Conservation (phyloP, 495 filamentous ascomycete species). For the Penicillium goetzii region DNA sequence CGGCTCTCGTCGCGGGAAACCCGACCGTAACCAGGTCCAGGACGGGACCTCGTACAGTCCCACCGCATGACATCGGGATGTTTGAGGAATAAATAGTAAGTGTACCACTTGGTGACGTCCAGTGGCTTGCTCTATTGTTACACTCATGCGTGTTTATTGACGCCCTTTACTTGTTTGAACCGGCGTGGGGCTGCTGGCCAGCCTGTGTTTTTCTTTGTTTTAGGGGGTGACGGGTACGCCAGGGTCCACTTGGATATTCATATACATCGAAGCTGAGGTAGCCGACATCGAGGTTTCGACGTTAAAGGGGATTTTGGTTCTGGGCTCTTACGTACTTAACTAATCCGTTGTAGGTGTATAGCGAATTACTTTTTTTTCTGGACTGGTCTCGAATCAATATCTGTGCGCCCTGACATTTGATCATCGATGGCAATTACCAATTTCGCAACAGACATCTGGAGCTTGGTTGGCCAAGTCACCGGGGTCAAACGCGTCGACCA, state of each 20-base stretch:
- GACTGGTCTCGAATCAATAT: not conserved
- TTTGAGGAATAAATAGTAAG: slow-evolving; percentile 13
- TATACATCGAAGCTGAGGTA: not conserved
- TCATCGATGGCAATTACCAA: not conserved
- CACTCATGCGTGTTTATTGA: slow-evolving; percentile 21
- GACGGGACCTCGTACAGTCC: not conserved
- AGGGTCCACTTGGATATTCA: slow-evolving; percentile 18
- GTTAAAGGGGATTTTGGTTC: not conserved
- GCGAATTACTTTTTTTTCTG: no score
- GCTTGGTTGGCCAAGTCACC: not conserved
- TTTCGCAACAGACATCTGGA: no score
- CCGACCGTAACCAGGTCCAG: not conserved
- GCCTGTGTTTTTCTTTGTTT: not conserved
- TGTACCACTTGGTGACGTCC: not conserved
- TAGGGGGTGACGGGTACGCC: not conserved
- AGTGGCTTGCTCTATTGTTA: slow-evolving; percentile 27
- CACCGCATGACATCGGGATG: not conserved
- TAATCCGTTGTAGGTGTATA: no score
- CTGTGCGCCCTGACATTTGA: not conserved
- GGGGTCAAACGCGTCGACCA: not conserved
- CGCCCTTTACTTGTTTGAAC: slow-evolving; percentile 2
- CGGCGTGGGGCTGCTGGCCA: slow-evolving; percentile 21
- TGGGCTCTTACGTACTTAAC: no score
- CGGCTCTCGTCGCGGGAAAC: not conserved
- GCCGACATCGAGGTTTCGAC: not conserved